phyloP scores from a whole-genome alignment of 345 rosid species.

The Jatropha curcas region DNA sequence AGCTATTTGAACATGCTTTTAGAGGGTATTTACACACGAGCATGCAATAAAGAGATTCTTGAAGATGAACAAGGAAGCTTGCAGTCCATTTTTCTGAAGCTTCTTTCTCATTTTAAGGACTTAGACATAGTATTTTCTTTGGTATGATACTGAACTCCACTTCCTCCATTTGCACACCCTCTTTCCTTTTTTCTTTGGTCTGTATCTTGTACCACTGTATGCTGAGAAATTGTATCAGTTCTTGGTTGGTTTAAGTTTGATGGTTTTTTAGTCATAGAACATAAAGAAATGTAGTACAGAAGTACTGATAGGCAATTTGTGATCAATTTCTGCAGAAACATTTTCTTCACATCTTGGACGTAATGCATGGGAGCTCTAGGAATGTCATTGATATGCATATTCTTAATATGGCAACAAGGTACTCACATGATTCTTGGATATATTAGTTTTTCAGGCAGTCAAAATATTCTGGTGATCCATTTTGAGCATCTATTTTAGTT shows the following conservation, averaged over 20 bases:
- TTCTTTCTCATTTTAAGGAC: conserved; percentile 68
- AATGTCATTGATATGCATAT: conserved; percentile 61
- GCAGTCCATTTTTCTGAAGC: conserved; percentile 77
- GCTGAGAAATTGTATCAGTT: conserved; percentile 4
- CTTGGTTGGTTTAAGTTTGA: conserved; percentile 8
- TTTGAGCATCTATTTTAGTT: background rate
- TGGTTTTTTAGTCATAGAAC: conserved; percentile 5
- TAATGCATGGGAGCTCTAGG: conserved; percentile 64
- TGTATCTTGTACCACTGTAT: background rate
- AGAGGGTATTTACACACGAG: conserved; percentile 52
- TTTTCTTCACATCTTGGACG: conserved; percentile 78
- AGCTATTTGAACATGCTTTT: conserved; percentile 53
- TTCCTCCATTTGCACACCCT: background rate
- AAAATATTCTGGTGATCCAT: background rate
- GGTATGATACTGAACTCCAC: conserved; percentile 46
- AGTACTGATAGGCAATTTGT: conserved; percentile 14
- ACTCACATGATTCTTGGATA: conserved; percentile 3
- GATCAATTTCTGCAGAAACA: conserved; percentile 51
- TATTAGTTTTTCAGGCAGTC: background rate
- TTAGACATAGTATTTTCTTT: conserved; percentile 59
- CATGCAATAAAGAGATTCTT: conserved; percentile 44
- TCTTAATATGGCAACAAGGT: conserved; percentile 76
- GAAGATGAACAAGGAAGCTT: conserved; percentile 70
- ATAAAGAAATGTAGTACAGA: background rate
- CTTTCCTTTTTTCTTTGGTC: background rate